Percentiles rank a stretch among this genome's conserved stretches.
Evolutionary conservation across 495 filamentous ascomycete species (phyloP).

Genomic region (Daldinia childiae): DNA sequence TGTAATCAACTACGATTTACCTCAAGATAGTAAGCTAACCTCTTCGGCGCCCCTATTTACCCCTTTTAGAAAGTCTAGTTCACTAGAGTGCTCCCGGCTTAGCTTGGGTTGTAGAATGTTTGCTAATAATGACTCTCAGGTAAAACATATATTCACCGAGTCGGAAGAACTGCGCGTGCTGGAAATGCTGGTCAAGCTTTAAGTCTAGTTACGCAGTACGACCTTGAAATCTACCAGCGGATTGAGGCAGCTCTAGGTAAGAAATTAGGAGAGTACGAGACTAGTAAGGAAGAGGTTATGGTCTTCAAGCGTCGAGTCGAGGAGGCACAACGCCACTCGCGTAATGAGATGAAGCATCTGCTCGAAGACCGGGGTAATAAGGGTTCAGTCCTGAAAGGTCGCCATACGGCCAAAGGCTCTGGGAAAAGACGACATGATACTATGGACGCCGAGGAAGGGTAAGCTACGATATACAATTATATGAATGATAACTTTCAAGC

Average conservation of each 20-base stretch:
- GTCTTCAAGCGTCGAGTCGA: conserved; percentile 78
- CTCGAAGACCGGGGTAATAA: conserved; percentile 79
- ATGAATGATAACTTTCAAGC: neutral
- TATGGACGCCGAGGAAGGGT: conserved; percentile 88
- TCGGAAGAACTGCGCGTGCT: conserved; percentile 91
- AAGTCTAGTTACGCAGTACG: conserved; percentile 87
- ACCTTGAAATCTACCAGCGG: conserved; percentile 84
- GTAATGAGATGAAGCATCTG: conserved; percentile 82
- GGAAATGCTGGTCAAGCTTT: conserved; percentile 87
- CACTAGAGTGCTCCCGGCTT: no score
- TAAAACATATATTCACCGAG: conserved; percentile 95
- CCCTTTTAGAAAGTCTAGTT: neutral
- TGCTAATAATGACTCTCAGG: conserved; percentile 40
- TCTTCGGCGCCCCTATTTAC: neutral
- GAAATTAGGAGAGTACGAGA: conserved; percentile 73
- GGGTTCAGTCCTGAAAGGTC: conserved; percentile 67
- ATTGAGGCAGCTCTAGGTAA: conserved; percentile 85
- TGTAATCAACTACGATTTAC: conserved; percentile 88
- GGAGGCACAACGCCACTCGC: conserved; percentile 85
- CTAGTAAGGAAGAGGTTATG: conserved; percentile 86
- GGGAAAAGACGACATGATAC: conserved; percentile 73
- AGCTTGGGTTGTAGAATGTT: neutral
- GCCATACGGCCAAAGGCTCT: conserved; percentile 49
- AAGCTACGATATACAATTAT: conserved; percentile 10
- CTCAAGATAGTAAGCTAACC: conserved; percentile 60